Evolutionary conservation across 2,329 filamentous ascomycete genomes (phyloP), one percentile per base, ranked within the genome.

Genomic region (Colletotrichum shisoi): DNA sequence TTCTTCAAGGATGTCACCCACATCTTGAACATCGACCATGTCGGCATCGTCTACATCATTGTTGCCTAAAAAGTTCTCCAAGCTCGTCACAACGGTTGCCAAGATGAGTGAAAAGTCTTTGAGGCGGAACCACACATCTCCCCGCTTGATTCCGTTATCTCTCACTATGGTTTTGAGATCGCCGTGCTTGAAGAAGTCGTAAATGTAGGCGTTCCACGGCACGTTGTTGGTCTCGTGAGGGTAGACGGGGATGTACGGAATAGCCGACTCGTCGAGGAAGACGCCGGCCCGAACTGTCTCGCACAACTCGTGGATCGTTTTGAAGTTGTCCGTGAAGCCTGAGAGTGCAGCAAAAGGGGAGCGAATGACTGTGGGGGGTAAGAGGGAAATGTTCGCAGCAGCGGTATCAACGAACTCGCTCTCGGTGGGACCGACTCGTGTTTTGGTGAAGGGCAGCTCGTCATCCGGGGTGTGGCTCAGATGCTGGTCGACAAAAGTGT

Each of bases 131-230:
- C 91, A 94, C 9, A 92, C 82, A 53, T 93, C 89, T 4, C 86
- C 85, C 1, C 80, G 78, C 51, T 85, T 86, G 73, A 94, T 88
- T 3, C 84, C 82, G 73, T 94, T 94, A 37, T 87, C 89, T 0
- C 76, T 78, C 13, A 85, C 84, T 2, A 94, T 78, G 0, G 87
- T 84, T 1, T 81, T 74, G 24, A 88, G 75, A 72, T 89, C 86
- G 3, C 90, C 91, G 71, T 94, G 88, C 76, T 87, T 91, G 82
- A 87, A 93, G 77, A 93, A 94, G 75, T 94, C 90, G 67, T 89
- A 87, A 0, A 94, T 78, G 72, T 91, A 91, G 0, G 88, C 87
- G 70, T 92, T 92, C 67, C 88, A 81, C 0, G 84, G 84, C 13
- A 76, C 74, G 9, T 67, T 76, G 69, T 63, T 57, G 3, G 82